Conservation (phyloP, 805 yeast genomes). For the Ogataea salicorniae region DNA sequence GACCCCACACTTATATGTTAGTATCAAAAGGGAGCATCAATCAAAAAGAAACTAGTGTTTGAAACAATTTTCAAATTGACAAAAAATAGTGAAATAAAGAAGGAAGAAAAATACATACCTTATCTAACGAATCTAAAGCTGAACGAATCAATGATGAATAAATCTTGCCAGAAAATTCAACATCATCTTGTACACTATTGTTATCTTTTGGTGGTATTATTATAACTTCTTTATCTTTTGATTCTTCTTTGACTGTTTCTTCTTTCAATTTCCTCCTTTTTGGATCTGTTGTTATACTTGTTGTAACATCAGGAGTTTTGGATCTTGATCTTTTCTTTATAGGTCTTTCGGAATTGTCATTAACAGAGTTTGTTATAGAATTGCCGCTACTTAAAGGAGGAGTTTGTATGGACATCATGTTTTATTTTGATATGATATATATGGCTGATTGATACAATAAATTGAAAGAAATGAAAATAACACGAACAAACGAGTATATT, state of each 20-base stretch:
- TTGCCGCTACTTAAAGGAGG: not conserved
- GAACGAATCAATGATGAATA: conserved; percentile 45
- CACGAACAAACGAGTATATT: not conserved
- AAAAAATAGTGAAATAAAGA: conserved; percentile 3
- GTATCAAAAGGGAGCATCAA: conserved; percentile 19
- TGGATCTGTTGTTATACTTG: not conserved
- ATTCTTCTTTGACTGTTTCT: not conserved
- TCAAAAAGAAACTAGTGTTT: no score
- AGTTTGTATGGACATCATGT: conserved; percentile 8
- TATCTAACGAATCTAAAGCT: conserved; percentile 66
- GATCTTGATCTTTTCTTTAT: not conserved
- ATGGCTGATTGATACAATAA: not conserved
- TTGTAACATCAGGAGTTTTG: no score
- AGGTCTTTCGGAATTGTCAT: not conserved
- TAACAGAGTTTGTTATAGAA: not conserved
- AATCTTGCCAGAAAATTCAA: conserved; percentile 22
- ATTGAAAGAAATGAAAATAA: not conserved
- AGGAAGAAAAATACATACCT: conserved; percentile 32
- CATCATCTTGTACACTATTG: not conserved
- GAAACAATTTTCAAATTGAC: conserved; percentile 1
- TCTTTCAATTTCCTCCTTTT: not conserved
- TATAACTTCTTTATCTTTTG: not conserved
- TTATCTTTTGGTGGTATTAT: not conserved
- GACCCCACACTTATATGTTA: not conserved
- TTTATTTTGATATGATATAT: not conserved